Percentiles rank a stretch among this genome's conserved stretches.
Evolutionary conservation across 768 basidiomycete genomes (phyloP).

Genomic region (Lentinula lateritia): DNA sequence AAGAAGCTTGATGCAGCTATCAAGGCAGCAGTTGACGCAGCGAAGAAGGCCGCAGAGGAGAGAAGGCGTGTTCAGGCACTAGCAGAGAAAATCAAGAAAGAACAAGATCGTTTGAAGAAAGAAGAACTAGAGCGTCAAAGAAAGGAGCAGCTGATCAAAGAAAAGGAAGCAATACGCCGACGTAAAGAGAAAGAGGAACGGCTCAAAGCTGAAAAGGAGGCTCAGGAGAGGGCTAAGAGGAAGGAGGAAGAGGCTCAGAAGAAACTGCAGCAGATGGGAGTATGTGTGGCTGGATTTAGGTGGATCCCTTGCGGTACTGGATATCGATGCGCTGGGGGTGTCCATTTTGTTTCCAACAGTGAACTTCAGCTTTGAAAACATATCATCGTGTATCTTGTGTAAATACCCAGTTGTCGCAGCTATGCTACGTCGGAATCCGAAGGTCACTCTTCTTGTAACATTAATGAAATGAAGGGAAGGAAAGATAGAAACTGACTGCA

Average conservation of each 20-base stretch:
- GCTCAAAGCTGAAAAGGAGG: conserved; percentile 13
- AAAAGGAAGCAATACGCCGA: conserved; percentile 14
- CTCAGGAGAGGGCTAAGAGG: conserved; percentile 16
- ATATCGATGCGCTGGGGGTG: conserved; percentile 44
- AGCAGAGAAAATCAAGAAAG: conserved; percentile 11
- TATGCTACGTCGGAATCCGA: no score
- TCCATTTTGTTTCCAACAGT: conserved; percentile 29
- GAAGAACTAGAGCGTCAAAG: conserved; percentile 14
- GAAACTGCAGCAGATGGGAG: conserved; percentile 40
- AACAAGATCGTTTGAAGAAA: conserved; percentile 7
- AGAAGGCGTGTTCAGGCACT: conserved; percentile 12
- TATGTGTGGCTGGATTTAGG: conserved; percentile 38
- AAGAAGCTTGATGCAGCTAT: conserved; percentile 14
- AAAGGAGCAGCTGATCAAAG: conserved; percentile 16
- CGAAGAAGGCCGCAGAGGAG: conserved; percentile 12
- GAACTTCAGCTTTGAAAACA: conserved; percentile 16
- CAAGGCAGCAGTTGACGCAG: conserved; percentile 9
- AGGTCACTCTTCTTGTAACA: no score
- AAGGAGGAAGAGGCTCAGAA: conserved; percentile 10
- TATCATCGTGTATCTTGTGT: no score
- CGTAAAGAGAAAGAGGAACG: conserved; percentile 16
- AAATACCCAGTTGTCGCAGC: no score
- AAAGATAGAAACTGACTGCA: no score
- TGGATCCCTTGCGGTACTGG: conserved; percentile 37
- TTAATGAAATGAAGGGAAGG: no score